These are phyloP conservation scores for Marasmius tenuissimus DNA, from an alignment of 1,284 basidiomycete species.

Conservation along the genomic window DNA sequence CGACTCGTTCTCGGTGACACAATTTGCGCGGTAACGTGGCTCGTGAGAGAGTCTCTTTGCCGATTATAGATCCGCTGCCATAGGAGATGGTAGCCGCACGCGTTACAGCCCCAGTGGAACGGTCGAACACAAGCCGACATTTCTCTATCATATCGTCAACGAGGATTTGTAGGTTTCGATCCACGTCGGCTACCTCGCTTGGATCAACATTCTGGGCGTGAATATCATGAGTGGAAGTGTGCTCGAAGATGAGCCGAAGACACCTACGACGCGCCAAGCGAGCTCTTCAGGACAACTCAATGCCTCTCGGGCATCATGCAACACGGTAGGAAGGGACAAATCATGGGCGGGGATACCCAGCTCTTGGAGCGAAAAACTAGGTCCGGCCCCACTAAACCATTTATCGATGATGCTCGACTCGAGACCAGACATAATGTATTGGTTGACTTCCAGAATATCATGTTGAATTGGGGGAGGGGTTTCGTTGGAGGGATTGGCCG, in stretches of 20 bases:
- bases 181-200: conserved; percentile 54
- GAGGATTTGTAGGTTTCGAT: conserved; percentile 70
- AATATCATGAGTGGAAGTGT: conserved; percentile 8
- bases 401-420: conserved; percentile 67
- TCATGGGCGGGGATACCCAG: conserved; percentile 46
- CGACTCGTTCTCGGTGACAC: conserved; percentile 54
- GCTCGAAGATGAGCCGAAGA: background rate
- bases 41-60: conserved; percentile 16
- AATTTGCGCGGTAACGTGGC: conserved; percentile 18
- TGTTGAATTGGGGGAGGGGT: conserved; percentile 53
- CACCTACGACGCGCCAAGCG: conserved; percentile 10
- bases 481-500: conserved; percentile 45
- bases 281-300: conserved; percentile 42
- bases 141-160: conserved; percentile 58
- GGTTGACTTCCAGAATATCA: conserved; percentile 78
- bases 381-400: conserved; percentile 71
- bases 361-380: conserved; percentile 56
- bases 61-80: conserved; percentile 24
- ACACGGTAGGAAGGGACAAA: conserved; percentile 39
- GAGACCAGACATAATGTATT: conserved; percentile 73
- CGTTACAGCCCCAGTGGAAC: conserved; percentile 61
- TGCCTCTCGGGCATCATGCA: conserved; percentile 48
- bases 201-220: conserved; percentile 44
- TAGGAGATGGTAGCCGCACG: conserved; percentile 54
- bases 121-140: conserved; percentile 62